Evolutionary conservation across 495 filamentous ascomycete species (phyloP), one percentile per base, ranked within the genome.

Genomic region (Copromyces sp.): DNA sequence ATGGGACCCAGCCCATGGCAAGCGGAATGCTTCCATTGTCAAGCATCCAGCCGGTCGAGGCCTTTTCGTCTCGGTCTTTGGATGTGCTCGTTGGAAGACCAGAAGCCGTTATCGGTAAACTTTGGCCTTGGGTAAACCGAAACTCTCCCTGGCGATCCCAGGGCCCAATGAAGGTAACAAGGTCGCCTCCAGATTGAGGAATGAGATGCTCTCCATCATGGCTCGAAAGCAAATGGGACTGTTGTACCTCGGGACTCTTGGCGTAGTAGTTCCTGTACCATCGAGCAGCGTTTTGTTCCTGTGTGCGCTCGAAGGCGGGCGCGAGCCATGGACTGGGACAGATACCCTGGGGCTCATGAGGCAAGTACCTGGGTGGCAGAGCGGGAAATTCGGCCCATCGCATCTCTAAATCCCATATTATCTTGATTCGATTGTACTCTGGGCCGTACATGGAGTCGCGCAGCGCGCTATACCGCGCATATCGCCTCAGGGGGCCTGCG

Each of bases 391-490:
- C 73, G 35, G 72, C 76, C 83, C 83, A 85, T 7, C 83, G 68
- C 9, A 78, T 79, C 35, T 83, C 78, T 61, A 84, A 78, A 53
- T 79, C 78, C 77, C 81, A 78, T 70, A 85, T 80, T 32, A 83
- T 75, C 65, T 78, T 73, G 70, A 81, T 81, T 7, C 80, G 78
- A 6, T 80, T 68, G 24, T 78, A 79, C 72, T 80, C 77, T 8
- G 84, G 82, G 7, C 83, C 82, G 73, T 82, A 84, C 83, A 83
- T 82, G 71, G 79, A 76, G 69, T 85, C 82, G 9, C 83, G 74
- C 9, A 85, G 78, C 12, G 79, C 77, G 24, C 77, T 75, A 70
- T 84, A 83, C 1, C 83, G 77, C 2, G 83, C 83, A 77, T 83
- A 85, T 68, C 82, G 77, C 39, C 81, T 80, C 16, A 85, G 77